Conservation (phyloP, 2,329 filamentous ascomycete genomes). For the Nectriaceae sp. region DNA sequence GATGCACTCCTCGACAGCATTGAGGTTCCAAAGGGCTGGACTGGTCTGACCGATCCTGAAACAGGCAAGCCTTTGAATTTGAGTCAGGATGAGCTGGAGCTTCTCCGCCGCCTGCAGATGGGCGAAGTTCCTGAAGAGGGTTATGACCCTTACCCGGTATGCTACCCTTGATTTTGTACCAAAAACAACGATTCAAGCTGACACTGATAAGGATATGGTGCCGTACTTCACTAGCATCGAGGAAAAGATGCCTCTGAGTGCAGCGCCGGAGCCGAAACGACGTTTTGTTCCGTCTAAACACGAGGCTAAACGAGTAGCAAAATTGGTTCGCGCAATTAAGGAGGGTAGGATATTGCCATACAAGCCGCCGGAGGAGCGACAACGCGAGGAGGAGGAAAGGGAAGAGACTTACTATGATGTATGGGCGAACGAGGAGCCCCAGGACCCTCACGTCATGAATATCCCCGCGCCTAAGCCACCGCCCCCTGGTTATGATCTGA, state of each 20-base stretch:
- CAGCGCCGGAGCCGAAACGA: conserved; percentile 93
- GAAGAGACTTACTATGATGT: conserved; percentile 80
- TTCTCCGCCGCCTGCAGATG: conserved; percentile 84
- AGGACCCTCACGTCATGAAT: conserved; percentile 87
- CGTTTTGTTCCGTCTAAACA: conserved; percentile 96
- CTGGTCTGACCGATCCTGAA: conserved; percentile 87
- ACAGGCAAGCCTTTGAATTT: conserved; percentile 92
- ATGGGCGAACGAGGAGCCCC: conserved; percentile 88
- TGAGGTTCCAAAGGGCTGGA: conserved; percentile 96
- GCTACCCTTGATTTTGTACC: conserved; percentile 25
- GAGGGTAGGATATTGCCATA: conserved; percentile 94
- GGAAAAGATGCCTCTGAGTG: conserved; percentile 92
- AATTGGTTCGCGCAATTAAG: conserved; percentile 92
- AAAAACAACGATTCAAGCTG: too few species aligned
- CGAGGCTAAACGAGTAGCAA: conserved; percentile 94
- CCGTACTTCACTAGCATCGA: conserved; percentile 91
- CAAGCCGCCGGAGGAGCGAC: conserved; percentile 67
- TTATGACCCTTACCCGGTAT: conserved; percentile 87
- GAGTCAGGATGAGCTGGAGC: conserved; percentile 83
- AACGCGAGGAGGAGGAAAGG: conserved; percentile 72
- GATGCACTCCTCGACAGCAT: conserved; percentile 95
- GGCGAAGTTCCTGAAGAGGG: conserved; percentile 86
- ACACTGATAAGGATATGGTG: conserved; percentile 69
- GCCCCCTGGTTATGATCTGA: conserved; percentile 91
- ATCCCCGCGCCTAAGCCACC: conserved; percentile 91